These are phyloP conservation scores for Syncephalis plumigaleata DNA, from an alignment of 371 early-diverging fungal genomes.

Conservation along the genomic window DNA sequence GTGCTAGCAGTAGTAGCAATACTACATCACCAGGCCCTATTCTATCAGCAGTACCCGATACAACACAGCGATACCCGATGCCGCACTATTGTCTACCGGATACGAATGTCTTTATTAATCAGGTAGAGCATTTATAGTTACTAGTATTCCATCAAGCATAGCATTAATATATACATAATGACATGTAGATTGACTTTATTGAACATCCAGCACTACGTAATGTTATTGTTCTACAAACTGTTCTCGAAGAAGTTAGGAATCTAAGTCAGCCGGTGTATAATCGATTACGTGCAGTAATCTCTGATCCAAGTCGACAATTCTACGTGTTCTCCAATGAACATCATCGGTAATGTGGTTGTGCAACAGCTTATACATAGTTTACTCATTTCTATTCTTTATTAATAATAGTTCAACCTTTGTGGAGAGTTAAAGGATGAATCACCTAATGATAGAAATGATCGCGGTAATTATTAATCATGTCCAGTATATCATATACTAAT, in stretches of 20 bases:
- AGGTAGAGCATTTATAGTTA: conserved; percentile 39
- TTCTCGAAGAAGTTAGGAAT: conserved; percentile 76
- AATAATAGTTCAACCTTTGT: conserved; percentile 58
- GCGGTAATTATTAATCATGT: conserved; percentile 25
- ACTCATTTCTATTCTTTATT: not conserved
- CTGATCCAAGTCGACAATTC: conserved; percentile 48
- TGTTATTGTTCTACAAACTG: conserved; percentile 87
- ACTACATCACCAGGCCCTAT: conserved; percentile 10
- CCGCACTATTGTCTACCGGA: conserved; percentile 81
- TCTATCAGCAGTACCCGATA: conserved; percentile 9
- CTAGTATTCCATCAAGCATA: not conserved
- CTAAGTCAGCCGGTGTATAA: conserved; percentile 62
- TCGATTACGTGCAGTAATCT: conserved; percentile 53
- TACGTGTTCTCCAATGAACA: conserved; percentile 92
- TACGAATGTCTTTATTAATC: conserved; percentile 89
- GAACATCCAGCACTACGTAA: conserved; percentile 71
- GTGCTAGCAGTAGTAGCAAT: no score
- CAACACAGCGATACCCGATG: conserved; percentile 21
- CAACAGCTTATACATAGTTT: no score
- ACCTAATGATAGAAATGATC: conserved; percentile 85
- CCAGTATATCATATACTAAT: conserved; percentile 1
- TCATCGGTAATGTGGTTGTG: conserved; percentile 28
- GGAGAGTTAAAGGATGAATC: conserved; percentile 63
- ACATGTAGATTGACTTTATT: conserved; percentile 69
- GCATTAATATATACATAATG: not conserved